Conservation (phyloP, 2,329 filamentous ascomycete species). For the Talaromyces sp. region DNA sequence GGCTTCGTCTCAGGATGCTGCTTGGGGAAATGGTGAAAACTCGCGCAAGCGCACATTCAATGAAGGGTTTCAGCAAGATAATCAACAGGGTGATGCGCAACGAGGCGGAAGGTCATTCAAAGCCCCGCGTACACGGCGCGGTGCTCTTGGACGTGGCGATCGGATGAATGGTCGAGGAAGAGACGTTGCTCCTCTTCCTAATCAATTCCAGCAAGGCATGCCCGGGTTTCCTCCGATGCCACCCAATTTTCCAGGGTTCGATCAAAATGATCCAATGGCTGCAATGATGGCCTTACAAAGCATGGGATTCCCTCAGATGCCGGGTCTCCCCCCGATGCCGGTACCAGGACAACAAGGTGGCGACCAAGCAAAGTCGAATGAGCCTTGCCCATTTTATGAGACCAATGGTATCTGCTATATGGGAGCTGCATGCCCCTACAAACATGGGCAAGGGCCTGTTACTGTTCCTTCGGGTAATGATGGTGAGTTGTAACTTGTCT, state of each 20-base stretch:
- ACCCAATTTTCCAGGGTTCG: conserved; percentile 48
- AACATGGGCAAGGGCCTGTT: conserved; percentile 48
- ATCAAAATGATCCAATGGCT: conserved; percentile 52
- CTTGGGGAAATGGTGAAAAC: conserved; percentile 24
- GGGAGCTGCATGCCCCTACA: conserved; percentile 53
- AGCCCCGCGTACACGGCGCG: conserved; percentile 36
- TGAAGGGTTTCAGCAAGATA: conserved; percentile 45
- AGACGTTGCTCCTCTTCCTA: conserved; percentile 21
- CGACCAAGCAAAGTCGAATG: conserved; percentile 29
- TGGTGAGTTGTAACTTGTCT: conserved; percentile 19
- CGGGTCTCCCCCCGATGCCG: conserved; percentile 43
- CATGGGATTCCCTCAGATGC: conserved; percentile 48
- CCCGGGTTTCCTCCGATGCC: conserved; percentile 35
- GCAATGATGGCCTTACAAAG: conserved; percentile 50
- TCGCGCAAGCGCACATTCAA: conserved; percentile 51
- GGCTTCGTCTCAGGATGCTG: conserved; percentile 17
- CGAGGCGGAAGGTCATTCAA: conserved; percentile 46
- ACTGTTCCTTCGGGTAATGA: conserved; percentile 30
- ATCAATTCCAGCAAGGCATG: conserved; percentile 26
- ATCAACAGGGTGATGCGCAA: conserved; percentile 38
- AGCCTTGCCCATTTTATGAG: conserved; percentile 54
- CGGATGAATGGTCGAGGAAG: conserved; percentile 28
- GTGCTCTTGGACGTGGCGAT: conserved; percentile 36
- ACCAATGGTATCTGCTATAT: conserved; percentile 54
- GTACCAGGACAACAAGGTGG: conserved; percentile 27